These are phyloP conservation scores for Aquilaria yunnanensis DNA, from an alignment of 345 rosid species.

Conservation along the genomic window DNA sequence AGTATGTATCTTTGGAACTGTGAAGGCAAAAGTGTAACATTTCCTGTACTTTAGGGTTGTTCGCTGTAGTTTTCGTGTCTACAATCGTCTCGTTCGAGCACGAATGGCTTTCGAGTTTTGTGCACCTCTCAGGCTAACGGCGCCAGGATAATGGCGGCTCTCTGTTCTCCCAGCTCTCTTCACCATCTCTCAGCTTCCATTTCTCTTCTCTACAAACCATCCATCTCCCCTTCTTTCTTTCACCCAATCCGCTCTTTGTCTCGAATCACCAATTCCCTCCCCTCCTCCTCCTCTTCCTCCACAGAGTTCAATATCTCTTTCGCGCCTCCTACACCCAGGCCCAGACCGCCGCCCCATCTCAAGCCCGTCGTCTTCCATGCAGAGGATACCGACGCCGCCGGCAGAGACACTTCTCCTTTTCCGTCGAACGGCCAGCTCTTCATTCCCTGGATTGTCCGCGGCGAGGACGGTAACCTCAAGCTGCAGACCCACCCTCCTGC, in stretches of 20 bases:
- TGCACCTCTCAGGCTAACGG: too few species aligned
- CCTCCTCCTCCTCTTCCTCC: constrained; percentile 31
- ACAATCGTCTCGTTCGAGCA: too few species aligned
- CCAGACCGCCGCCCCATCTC: constrained; percentile 18
- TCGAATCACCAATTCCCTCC: constrained; percentile 28
- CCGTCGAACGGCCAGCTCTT: constrained; percentile 34
- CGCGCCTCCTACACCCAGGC: constrained; percentile 67
- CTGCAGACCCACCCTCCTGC: constrained; percentile 74
- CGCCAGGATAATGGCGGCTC: constrained; percentile 9
- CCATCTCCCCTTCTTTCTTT: constrained; percentile 26
- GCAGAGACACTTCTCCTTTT: not conserved
- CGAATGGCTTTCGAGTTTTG: too few species aligned
- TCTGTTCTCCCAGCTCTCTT: constrained; percentile 11
- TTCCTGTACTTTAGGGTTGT: too few species aligned
- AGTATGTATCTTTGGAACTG: too few species aligned
- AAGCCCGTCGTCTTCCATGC: not conserved
- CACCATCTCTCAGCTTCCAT: constrained; percentile 12
- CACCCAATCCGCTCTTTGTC: constrained; percentile 36
- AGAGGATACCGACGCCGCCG: constrained; percentile 1
- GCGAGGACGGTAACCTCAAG: constrained; percentile 76
- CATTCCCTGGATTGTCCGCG: constrained; percentile 94
- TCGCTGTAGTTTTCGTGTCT: too few species aligned
- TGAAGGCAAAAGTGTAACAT: too few species aligned
- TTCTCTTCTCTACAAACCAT: constrained; percentile 28
- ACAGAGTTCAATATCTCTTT: constrained; percentile 73